Percentiles rank a stretch among this genome's conserved stretches.
Evolutionary conservation across 2,329 filamentous ascomycete species (phyloP).

Genomic region (Phialocephala subalpina): DNA sequence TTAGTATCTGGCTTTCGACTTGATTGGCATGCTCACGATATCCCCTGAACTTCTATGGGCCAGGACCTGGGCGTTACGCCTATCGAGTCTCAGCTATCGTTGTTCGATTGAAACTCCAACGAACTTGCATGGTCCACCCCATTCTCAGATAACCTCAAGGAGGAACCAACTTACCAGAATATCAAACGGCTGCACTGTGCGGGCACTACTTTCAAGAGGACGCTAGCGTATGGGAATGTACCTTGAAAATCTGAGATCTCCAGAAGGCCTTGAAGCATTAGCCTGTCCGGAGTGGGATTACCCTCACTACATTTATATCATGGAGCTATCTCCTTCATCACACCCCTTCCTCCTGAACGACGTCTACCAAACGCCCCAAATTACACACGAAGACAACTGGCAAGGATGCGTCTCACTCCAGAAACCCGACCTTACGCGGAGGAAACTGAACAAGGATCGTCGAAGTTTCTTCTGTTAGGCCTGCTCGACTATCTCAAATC

Average conservation of each 20-base stretch:
- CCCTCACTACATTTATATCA: background rate
- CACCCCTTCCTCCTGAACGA: background rate
- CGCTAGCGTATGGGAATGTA: background rate
- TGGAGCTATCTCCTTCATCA: background rate
- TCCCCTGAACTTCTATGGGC: background rate
- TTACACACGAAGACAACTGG: background rate
- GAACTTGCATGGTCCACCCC: background rate
- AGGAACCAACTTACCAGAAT: conserved; percentile 3
- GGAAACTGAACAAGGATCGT: background rate
- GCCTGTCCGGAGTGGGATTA: background rate
- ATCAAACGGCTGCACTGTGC: background rate
- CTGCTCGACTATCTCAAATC: background rate
- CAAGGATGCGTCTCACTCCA: background rate
- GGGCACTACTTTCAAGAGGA: background rate
- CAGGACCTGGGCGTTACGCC: background rate
- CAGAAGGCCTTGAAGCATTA: background rate
- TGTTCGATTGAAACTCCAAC: background rate
- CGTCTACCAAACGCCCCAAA: background rate
- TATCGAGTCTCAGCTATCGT: conserved; percentile 1
- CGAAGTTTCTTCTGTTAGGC: conserved; percentile 2
- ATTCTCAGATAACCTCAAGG: background rate
- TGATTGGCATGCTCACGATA: conserved; percentile 4
- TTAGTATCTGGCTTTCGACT: background rate
- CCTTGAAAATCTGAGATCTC: background rate
- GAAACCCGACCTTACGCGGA: background rate